Evolutionary conservation across 2,329 filamentous ascomycete genomes (phyloP).

Genomic region (Alternaria sp.): DNA sequence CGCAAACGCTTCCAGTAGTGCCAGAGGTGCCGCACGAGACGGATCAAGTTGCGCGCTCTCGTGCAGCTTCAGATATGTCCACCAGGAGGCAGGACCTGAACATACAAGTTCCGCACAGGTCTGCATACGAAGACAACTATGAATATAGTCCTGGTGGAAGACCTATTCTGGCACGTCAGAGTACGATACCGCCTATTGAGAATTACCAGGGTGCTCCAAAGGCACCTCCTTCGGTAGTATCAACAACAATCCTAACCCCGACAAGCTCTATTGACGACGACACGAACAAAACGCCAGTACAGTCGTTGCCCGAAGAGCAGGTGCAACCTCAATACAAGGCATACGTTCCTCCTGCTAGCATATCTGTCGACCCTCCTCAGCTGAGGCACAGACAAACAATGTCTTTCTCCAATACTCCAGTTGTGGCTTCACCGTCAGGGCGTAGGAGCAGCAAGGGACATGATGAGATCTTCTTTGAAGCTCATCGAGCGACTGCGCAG

Average conservation of each 20-base stretch:
- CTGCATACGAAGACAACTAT: constrained; percentile 30
- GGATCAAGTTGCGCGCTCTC: constrained; percentile 4
- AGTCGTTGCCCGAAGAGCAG: constrained; percentile 39
- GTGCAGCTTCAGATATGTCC: constrained; percentile 16
- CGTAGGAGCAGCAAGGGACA: constrained; percentile 29
- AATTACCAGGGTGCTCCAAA: constrained; percentile 23
- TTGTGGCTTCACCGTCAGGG: constrained; percentile 13
- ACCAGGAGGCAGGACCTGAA: constrained; percentile 26
- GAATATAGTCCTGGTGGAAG: constrained; percentile 64
- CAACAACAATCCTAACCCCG: constrained; percentile 44
- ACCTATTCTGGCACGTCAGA: constrained; percentile 52
- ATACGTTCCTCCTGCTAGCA: constrained; percentile 38
- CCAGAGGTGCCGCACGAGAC: constrained; percentile 6
- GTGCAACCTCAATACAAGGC: constrained; percentile 42
- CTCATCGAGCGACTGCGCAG: constrained; percentile 18
- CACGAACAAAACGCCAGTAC: constrained; percentile 42
- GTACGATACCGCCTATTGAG: constrained; percentile 24
- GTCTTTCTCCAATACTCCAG: constrained; percentile 24
- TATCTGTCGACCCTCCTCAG: constrained; percentile 17
- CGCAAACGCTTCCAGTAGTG: constrained; percentile 15
- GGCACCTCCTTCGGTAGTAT: constrained; percentile 33
- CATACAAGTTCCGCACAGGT: constrained; percentile 24
- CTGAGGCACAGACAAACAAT: constrained; percentile 36
- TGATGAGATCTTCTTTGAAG: constrained; percentile 50
- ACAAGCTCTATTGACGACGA: constrained; percentile 47